These are phyloP conservation scores for Corinectria fuckeliana DNA, from an alignment of 2,329 filamentous ascomycete species.

Conservation along the genomic window DNA sequence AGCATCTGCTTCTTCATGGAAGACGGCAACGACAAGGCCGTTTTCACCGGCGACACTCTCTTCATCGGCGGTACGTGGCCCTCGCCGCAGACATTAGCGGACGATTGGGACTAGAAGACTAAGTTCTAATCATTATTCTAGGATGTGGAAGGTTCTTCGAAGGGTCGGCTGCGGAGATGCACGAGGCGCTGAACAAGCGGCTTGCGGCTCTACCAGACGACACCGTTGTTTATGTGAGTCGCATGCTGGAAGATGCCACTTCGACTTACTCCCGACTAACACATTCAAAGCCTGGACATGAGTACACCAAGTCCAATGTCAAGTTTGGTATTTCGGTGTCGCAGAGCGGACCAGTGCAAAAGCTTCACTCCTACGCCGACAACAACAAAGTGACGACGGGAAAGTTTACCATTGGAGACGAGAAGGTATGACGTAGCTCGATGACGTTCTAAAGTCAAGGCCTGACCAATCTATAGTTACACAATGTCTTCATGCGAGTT, in stretches of 20 bases:
- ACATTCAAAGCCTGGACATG: conserved; percentile 77
- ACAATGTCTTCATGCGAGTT: conserved; percentile 97
- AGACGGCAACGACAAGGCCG: conserved; percentile 75
- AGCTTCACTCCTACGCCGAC: conserved; percentile 77
- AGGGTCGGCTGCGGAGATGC: conserved; percentile 87
- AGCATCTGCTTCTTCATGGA: conserved; percentile 95
- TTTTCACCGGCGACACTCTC: conserved; percentile 96
- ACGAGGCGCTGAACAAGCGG: conserved; percentile 87
- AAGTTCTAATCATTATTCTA: conserved; percentile 42
- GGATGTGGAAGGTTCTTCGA: conserved; percentile 97
- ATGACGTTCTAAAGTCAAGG: background rate
- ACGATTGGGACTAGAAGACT: background rate
- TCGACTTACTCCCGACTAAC: conserved; percentile 20
- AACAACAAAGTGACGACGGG: conserved; percentile 89
- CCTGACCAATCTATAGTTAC: conserved; percentile 61
- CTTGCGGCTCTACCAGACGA: conserved; percentile 84
- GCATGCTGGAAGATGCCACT: background rate
- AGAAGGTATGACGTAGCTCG: conserved; percentile 71
- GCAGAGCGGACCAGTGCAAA: conserved; percentile 77
- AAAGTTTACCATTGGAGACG: conserved; percentile 94
- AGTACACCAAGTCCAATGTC: conserved; percentile 97
- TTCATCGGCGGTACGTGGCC: conserved; percentile 80
- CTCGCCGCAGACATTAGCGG: background rate
- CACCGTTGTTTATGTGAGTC: conserved; percentile 84
- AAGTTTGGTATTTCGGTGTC: conserved; percentile 83